These are phyloP conservation scores for Cyberlindnera petersonii DNA, from an alignment of 805 yeast species.

Conservation along the genomic window DNA sequence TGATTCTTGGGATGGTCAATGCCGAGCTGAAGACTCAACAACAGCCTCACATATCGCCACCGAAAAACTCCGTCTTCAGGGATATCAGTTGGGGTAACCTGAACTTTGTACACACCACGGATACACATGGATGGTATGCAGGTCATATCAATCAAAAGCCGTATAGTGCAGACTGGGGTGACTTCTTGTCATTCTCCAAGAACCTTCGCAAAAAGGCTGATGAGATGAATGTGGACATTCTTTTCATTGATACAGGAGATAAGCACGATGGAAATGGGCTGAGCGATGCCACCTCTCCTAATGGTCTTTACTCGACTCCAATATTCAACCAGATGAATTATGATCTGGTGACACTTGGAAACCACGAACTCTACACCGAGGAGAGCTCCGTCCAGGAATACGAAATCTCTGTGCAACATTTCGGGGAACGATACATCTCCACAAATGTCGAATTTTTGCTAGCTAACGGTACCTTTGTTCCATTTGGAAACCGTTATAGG, in stretches of 20 bases:
- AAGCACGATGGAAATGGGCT: conserved; percentile 93
- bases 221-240: conserved; percentile 51
- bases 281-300: conserved; percentile 71
- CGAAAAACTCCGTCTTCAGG: conserved; percentile 39
- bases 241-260: conserved; percentile 87
- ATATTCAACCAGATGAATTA: conserved; percentile 64
- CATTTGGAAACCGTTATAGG: conserved; percentile 65
- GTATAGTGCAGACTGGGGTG: conserved; percentile 91
- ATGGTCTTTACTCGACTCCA: conserved; percentile 59
- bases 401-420: conserved; percentile 52
- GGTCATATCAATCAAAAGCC: conserved; percentile 80
- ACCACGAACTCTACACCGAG: conserved; percentile 79
- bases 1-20: background rate
- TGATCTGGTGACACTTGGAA: conserved; percentile 82
- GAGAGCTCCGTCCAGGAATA: conserved; percentile 65
- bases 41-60: conserved; percentile 28
- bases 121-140: conserved; percentile 95
- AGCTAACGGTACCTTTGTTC: conserved; percentile 42
- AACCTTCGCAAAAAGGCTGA: conserved; percentile 47
- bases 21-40: conserved; percentile 14
- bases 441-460: conserved; percentile 63
- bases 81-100: conserved; percentile 65
- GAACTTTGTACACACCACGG: conserved; percentile 91
- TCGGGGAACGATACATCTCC: conserved; percentile 61
- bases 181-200: conserved; percentile 64